Percentiles rank a stretch among this genome's conserved stretches.
Conservation (phyloP, 78 protist genomes). For the Dictyostelium purpureum region DNA sequence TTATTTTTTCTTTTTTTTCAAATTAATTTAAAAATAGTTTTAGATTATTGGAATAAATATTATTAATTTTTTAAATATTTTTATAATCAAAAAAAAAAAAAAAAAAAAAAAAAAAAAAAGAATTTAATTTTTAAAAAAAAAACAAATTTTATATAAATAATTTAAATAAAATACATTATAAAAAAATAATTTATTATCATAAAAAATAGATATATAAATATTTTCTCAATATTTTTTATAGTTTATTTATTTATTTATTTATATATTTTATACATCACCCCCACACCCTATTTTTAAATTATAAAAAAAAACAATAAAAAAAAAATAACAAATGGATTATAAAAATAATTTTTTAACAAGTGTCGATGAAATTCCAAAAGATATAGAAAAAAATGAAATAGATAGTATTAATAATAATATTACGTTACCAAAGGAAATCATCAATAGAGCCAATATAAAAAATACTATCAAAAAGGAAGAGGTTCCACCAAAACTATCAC, state of each 20-base stretch:
- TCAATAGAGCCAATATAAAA: background rate
- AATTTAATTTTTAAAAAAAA: background rate
- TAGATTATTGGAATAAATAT: no score
- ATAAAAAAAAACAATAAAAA: background rate
- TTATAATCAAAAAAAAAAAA: no score
- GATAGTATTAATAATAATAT: background rate
- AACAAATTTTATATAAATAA: background rate
- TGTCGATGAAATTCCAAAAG: background rate
- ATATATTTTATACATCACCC: no score
- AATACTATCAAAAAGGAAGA: background rate
- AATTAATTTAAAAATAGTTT: no score
- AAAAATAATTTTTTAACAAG: background rate
- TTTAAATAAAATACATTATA: background rate
- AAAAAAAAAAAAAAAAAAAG: no score
- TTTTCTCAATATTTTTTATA: background rate
- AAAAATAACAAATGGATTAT: background rate
- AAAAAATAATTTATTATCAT: no score
- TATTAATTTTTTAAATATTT: no score
- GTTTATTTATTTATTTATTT: no score
- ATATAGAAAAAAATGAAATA: background rate
- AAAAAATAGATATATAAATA: background rate
- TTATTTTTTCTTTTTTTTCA: no score
- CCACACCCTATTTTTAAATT: no score
- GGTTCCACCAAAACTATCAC: background rate
- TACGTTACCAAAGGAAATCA: background rate